Percentiles rank a stretch among this genome's conserved stretches.
These are phyloP conservation scores for Aspergillus arachidicola DNA, from an alignment of 2,329 filamentous ascomycete species.

Conservation along the genomic window DNA sequence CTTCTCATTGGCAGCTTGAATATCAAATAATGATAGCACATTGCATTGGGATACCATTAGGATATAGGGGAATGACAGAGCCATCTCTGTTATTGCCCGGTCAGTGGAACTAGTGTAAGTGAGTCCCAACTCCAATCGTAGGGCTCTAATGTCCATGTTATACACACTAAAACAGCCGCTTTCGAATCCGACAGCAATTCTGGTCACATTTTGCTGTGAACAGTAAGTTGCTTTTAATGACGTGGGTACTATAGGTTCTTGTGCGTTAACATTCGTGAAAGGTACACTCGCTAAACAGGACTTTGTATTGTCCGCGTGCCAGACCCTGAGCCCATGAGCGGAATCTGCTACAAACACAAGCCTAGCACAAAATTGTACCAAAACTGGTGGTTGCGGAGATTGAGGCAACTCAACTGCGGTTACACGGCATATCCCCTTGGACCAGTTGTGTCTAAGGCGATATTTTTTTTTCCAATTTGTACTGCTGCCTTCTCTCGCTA, in stretches of 20 bases:
- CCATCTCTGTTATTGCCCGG: slow-evolving; percentile 69
- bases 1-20: slow-evolving; percentile 36
- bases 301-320: slow-evolving; percentile 68
- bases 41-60: slow-evolving; percentile 76
- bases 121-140: slow-evolving; percentile 55
- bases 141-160: slow-evolving; percentile 54
- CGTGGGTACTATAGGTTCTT: slow-evolving; percentile 69
- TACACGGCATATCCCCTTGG: slow-evolving; percentile 76
- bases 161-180: slow-evolving; percentile 75
- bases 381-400: slow-evolving; percentile 59
- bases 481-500: slow-evolving; percentile 52
- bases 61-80: slow-evolving; percentile 74
- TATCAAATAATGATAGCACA: slow-evolving; percentile 74
- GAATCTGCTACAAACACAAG: slow-evolving; percentile 76
- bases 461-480: slow-evolving; percentile 89
- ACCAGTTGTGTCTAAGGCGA: slow-evolving; percentile 88
- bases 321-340: slow-evolving; percentile 71
- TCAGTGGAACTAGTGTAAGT: slow-evolving; percentile 64
- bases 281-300: slow-evolving; percentile 57
- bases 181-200: slow-evolving; percentile 69
- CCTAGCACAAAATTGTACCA: slow-evolving; percentile 77
- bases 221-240: slow-evolving; percentile 48
- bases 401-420: slow-evolving; percentile 71
- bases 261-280: slow-evolving; percentile 38
- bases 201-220: slow-evolving; percentile 50